Base-by-base conservation (phyloP, 2,329 filamentous ascomycete genomes). In the Cercospora sesami region DNA sequence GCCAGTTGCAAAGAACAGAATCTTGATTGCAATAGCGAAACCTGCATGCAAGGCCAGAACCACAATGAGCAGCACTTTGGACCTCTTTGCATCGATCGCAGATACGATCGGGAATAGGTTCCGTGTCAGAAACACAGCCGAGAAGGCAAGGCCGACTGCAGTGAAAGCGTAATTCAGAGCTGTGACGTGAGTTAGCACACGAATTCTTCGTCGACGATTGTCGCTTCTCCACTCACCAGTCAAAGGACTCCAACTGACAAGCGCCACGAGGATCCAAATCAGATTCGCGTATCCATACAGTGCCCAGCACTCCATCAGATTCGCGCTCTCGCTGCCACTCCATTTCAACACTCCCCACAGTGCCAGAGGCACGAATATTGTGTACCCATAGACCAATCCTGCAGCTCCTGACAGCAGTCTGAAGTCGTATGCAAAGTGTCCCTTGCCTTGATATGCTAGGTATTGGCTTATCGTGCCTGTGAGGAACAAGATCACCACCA, bases 271-370 rank as follows among this genome's bases (percentile, higher is more conserved):
- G 74, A 99, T 94, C 95, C 95, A 99, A 77, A 99, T 92, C 76
- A 99, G 84, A 82, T 99, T 99, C 66, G 91, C 88, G 83, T 99
- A 99, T 64, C 95, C 95, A 80, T 98, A 99, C 39, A 99, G 84
- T 68, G 93, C 92, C 89, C 92, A 94, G 84, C 93, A 97, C 83
- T 99, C 95, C 73, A 99, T 87, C 68, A 99, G 83, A 80, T 97
- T 96, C 70, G 94, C 94, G 66, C 89, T 91, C 79, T 97, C 93
- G 80, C 92, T 95, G 66, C 94, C 94, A 81, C 97, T 98, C 90
- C 96, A 99, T 75, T 91, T 92, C 72, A 99, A 84, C 72, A 92
- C 91, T 21, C 90, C 90, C 89, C 94, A 99, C 33, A 99, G 86
- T 9, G 85, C 89, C 71, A 96, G 83, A 3, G 95, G 95, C 66